A percentile compares a stretch with the other conserved stretches of the same genome.
Evolutionary conservation across 2,329 filamentous ascomycete species (phyloP).

Genomic region (Stachybotrys chartarum): DNA sequence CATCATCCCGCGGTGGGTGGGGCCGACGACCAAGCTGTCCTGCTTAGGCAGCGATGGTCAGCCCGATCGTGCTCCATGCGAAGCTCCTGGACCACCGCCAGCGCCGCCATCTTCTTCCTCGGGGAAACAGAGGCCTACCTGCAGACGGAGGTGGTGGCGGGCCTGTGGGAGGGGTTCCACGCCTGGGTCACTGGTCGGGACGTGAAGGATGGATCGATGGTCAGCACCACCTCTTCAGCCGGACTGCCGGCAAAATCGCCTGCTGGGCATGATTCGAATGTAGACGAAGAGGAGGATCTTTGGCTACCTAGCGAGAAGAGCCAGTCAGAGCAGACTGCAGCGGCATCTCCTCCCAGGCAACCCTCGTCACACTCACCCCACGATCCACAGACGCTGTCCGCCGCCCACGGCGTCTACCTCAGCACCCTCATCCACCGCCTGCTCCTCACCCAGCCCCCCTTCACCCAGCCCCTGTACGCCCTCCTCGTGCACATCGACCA

Average conservation of each 20-base stretch:
- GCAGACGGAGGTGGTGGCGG: slow-evolving; percentile 79
- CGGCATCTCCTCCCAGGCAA: slow-evolving; percentile 6
- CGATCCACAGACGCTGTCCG: slow-evolving; percentile 78
- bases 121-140: slow-evolving; percentile 84
- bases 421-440: slow-evolving; percentile 58
- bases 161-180: slow-evolving; percentile 74
- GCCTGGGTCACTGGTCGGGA: slow-evolving; percentile 57
- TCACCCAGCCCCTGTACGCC: slow-evolving; percentile 57
- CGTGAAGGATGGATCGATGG: slow-evolving; percentile 16
- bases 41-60: slow-evolving; percentile 58
- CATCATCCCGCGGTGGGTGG: slow-evolving; percentile 64
- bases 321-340: not conserved
- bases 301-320: slow-evolving; percentile 15
- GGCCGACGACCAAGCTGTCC: slow-evolving; percentile 52
- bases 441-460: slow-evolving; percentile 56
- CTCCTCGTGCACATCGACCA: slow-evolving; percentile 73
- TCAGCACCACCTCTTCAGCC: slow-evolving; percentile 12
- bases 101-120: slow-evolving; percentile 80
- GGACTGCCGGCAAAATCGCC: slow-evolving; percentile 1
- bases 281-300: slow-evolving; percentile 17
- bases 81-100: slow-evolving; percentile 83
- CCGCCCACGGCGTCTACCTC: slow-evolving; percentile 73
- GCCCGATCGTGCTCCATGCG: slow-evolving; percentile 62
- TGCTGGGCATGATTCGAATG: slow-evolving; percentile 4
- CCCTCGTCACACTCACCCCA: slow-evolving; percentile 30